Percentiles rank a stretch among this genome's conserved stretches.
Conservation (phyloP, 2,329 filamentous ascomycete genomes). For the Microdochium trichocladiopsis region DNA sequence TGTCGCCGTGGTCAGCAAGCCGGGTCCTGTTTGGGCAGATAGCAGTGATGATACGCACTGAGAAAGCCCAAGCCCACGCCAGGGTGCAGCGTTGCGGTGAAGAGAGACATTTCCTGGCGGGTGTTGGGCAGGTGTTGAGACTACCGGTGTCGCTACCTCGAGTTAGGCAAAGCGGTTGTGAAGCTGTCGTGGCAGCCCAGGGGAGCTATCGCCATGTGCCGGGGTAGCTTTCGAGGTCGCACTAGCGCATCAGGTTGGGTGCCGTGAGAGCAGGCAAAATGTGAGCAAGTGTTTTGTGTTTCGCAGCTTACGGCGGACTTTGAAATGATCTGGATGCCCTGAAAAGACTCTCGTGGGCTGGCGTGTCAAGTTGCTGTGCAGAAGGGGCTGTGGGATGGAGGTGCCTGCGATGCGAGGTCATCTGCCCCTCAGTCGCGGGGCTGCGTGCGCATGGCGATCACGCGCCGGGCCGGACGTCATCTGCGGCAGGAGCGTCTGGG, state of each 20-base stretch:
- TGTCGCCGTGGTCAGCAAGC: conserved; percentile 5
- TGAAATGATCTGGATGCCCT: too few species aligned
- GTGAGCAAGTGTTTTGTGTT: neutral
- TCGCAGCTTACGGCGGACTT: too few species aligned
- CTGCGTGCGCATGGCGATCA: neutral
- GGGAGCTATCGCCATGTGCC: neutral
- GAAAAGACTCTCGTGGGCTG: neutral
- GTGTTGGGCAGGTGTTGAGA: neutral
- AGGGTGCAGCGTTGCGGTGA: conserved; percentile 21
- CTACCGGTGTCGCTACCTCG: neutral
- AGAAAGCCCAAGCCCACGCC: conserved; percentile 21
- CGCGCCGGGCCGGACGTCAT: neutral
- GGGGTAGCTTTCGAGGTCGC: neutral
- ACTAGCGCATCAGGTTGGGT: neutral
- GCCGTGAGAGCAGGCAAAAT: neutral
- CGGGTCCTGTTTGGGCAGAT: too few species aligned
- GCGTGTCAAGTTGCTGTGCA: neutral
- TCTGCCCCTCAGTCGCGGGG: neutral
- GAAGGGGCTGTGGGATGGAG: neutral
- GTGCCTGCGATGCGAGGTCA: neutral
- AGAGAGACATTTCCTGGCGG: conserved; percentile 17
- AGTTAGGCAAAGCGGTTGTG: neutral
- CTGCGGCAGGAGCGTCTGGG: too few species aligned
- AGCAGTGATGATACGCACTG: conserved; percentile 9
- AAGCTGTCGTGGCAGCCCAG: neutral